Percentiles rank a stretch among this genome's conserved stretches.
phyloP scores from a whole-genome alignment of 2,329 filamentous ascomycete species.

The Colletotrichum neosansevieriae region DNA sequence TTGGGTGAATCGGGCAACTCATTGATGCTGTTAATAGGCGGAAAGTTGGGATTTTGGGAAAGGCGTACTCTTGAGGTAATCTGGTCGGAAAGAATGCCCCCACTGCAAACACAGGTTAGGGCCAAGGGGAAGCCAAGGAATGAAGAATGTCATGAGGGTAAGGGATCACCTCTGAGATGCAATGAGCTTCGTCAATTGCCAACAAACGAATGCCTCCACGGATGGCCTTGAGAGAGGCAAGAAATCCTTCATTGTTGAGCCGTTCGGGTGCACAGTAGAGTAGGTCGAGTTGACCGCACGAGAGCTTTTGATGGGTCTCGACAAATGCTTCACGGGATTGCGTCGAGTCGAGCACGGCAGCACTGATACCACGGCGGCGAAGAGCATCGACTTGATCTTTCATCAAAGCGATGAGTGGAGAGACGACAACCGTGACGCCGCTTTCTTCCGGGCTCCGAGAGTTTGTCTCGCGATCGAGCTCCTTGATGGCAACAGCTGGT shows the following conservation, averaged over 20 bases:
- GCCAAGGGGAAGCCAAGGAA: too few species aligned
- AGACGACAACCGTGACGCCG: constrained; percentile 68
- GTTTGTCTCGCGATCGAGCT: constrained; percentile 52
- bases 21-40: constrained; percentile 42
- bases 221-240: constrained; percentile 65
- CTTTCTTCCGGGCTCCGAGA: constrained; percentile 47
- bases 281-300: constrained; percentile 62
- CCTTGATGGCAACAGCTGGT: constrained; percentile 59
- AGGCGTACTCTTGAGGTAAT: constrained; percentile 60
- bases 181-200: constrained; percentile 70
- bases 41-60: rapidly evolving
- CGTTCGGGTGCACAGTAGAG: constrained; percentile 71
- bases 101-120: constrained; percentile 48
- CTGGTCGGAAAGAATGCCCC: constrained; percentile 63
- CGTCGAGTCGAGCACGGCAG: constrained; percentile 68
- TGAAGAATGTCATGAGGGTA: neutral
- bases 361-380: constrained; percentile 60
- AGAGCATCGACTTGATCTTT: constrained; percentile 71
- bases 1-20: constrained; percentile 65
- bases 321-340: constrained; percentile 62
- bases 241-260: constrained; percentile 71
- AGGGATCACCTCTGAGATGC: constrained; percentile 60
- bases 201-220: constrained; percentile 67
- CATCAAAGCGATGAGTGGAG: constrained; percentile 68
- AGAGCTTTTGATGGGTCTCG: constrained; percentile 51